phyloP scores from a whole-genome alignment of 805 yeast species.

The Ogataea salicorniae region DNA sequence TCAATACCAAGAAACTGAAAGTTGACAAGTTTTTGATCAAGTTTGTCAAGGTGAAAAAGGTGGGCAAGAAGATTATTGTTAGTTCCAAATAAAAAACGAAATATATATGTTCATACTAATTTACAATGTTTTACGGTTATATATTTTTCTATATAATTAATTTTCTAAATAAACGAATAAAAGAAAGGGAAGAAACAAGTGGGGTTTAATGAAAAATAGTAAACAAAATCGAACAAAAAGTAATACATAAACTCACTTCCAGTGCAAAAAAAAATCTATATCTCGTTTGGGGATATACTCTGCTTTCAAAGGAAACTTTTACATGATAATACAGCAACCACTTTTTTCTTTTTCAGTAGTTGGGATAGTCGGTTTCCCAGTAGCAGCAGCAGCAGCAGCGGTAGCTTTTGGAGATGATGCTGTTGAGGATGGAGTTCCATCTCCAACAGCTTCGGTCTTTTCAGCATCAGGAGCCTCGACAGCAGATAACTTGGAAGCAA shows the following conservation, averaged over 20 bases:
- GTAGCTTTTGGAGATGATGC: conserved; percentile 4
- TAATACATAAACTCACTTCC: too few relatives aligned
- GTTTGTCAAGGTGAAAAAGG: conserved; percentile 49
- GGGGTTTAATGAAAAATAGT: too few relatives aligned
- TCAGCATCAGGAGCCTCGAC: conserved; percentile 7
- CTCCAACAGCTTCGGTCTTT: conserved; percentile 6
- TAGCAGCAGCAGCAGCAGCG: conserved; percentile 4
- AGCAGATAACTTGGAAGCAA: conserved; percentile 28
- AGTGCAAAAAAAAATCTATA: not conserved
- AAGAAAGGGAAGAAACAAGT: too few relatives aligned
- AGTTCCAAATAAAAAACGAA: conserved; percentile 7
- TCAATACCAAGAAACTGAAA: conserved; percentile 49
- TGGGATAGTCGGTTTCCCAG: conserved; percentile 2
- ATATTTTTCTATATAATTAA: too few relatives aligned
- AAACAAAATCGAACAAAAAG: too few relatives aligned
- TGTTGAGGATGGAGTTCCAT: conserved; percentile 7
- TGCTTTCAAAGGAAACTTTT: conserved; percentile 1
- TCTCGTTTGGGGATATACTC: not conserved
- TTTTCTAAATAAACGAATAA: too few relatives aligned
- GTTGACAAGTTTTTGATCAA: conserved; percentile 58
- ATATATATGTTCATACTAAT: too few relatives aligned
- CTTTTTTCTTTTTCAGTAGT: conserved; percentile 15
- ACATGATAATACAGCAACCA: conserved; percentile 32
- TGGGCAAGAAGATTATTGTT: conserved; percentile 34
- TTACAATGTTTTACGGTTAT: too few relatives aligned